Evolutionary conservation across 495 filamentous ascomycete genomes (phyloP), one percentile per base, ranked within the genome.

Genomic region (Poronia punctata): DNA sequence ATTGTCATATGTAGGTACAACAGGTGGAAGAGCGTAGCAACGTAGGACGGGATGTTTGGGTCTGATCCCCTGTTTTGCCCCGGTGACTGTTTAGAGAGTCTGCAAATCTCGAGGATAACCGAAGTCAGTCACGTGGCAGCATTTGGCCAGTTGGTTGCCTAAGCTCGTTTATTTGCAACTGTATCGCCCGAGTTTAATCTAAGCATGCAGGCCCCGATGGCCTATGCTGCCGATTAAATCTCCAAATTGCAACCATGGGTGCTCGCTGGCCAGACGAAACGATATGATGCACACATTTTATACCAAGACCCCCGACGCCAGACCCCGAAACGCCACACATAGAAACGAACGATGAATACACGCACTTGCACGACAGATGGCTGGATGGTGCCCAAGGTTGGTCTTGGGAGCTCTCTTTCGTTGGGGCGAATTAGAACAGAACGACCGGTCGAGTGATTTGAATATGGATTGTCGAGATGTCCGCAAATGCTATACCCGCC

Each of bases 271-370:
- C 27, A 21, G 33, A 45, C 16, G 38, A 26, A 17, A 21, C 23
- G n/a, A 24, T 19, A 16, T 11, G 40, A 18, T 31, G 34, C 31
- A 35, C 26, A 17, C 28, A 27, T 35, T 37, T 38, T 35, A 28
- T 28, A 31, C 35, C 40, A 35, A 43, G 31, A 34, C 40, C 31
- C 35, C 40, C 17, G 40, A n/a, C 42, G 12, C 29, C 17, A 38
- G 25, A 44, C 34, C 42, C 42, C 33, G 28, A 35, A 45, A 26
- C 30, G 33, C 35, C 42, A 45, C 42, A 45, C 37, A 45, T 45
- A 45, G 42, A 31, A 45, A 16, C 28, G 42, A 45, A 35, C 34
- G n/a, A n/a, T n/a, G n/a, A n/a, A n/a, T n/a, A n/a, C n/a, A n/a
- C n/a, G n/a, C n/a, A n/a, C n/a, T n/a, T n/a, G n/a, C n/a, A n/a